Conservation (phyloP, 768 basidiomycete genomes). For the Crucibulum laeve region DNA sequence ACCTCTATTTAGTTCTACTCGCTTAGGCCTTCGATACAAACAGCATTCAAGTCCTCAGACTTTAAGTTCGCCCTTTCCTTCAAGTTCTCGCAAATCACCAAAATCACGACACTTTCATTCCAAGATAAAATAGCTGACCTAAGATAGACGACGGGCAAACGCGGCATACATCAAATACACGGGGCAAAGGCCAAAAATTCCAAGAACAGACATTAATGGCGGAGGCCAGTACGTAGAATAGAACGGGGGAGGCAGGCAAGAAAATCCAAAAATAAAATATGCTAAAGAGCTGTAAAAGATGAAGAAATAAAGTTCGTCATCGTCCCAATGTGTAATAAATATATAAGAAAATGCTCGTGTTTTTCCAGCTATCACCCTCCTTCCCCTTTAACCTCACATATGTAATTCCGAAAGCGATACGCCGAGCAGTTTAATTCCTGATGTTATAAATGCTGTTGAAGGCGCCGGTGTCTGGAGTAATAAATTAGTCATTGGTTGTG, state of each 20-base stretch:
- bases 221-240: neutral
- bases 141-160: neutral
- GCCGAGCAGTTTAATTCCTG: neutral
- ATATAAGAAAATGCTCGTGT: neutral
- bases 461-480: too few species aligned
- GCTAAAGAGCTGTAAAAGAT: constrained; percentile 1
- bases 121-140: constrained; percentile 2
- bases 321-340: constrained; percentile 1
- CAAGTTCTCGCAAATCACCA: too few species aligned
- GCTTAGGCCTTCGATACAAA: too few species aligned
- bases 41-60: too few species aligned
- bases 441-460: neutral
- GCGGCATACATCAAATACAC: constrained; percentile 1
- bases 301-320: neutral
- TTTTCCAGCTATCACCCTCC: neutral
- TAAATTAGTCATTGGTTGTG: too few species aligned
- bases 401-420: neutral
- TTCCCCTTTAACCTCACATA: neutral
- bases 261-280: constrained; percentile 2
- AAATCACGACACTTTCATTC: too few species aligned
- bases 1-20: too few species aligned
- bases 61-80: too few species aligned
- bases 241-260: neutral
- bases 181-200: neutral
- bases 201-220: neutral